These are phyloP conservation scores for Dipteronia sinensis DNA, from an alignment of 345 rosid species.

Conservation along the genomic window DNA sequence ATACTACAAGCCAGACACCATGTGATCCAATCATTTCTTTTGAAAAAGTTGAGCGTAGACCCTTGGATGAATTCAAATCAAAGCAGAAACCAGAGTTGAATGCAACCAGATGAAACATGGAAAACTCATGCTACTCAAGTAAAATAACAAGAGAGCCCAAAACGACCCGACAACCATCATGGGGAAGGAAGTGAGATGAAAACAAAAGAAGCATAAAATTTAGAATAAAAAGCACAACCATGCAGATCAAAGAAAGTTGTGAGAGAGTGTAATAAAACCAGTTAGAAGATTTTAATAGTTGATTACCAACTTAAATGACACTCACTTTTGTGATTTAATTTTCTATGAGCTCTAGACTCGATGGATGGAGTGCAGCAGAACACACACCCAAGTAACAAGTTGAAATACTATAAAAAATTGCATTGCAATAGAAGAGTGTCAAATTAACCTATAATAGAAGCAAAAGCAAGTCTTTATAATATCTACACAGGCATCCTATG, in stretches of 20 bases:
- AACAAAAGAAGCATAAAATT: not conserved
- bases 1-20: no score
- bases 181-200: not conserved
- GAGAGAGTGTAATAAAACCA: not conserved
- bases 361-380: not conserved
- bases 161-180: not conserved
- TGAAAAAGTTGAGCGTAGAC: no score
- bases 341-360: not conserved
- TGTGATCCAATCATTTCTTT: no score
- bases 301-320: not conserved
- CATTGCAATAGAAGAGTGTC: not conserved
- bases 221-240: not conserved
- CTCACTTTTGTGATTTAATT: not conserved
- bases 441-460: not conserved
- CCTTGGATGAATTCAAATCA: not conserved
- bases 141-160: not conserved
- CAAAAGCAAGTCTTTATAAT: not conserved
- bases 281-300: not conserved
- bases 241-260: slow-evolving; percentile 2
- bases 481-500: no score
- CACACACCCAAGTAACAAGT: not conserved
- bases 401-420: not conserved
- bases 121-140: not conserved
- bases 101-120: not conserved
- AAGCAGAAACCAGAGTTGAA: not conserved